Percentiles rank a stretch among this genome's conserved stretches.
Evolutionary conservation across 805 yeast species (phyloP).

Genomic region (Candida incommunis): DNA sequence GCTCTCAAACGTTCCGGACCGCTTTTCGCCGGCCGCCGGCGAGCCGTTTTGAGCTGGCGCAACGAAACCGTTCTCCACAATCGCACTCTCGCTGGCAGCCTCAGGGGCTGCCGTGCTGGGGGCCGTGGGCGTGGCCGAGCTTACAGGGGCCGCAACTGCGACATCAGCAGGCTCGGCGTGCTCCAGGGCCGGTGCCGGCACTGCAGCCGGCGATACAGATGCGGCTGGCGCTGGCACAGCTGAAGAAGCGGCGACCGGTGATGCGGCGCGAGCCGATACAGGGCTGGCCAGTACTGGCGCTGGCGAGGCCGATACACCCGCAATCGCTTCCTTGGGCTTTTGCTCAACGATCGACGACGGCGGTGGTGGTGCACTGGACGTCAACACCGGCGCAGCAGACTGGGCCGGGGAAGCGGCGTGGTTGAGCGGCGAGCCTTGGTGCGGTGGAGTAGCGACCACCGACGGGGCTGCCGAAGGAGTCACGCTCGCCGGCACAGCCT

Average conservation of each 20-base stretch:
- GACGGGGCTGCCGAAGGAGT: not conserved
- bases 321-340: not conserved
- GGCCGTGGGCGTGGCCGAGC: not conserved
- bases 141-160: constrained; percentile 1
- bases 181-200: constrained; percentile 6
- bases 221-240: constrained; percentile 4
- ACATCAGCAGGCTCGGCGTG: constrained; percentile 5
- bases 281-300: not conserved
- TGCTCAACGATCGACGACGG: not conserved
- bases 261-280: not conserved
- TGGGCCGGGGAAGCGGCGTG: not conserved
- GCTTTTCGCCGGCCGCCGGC: constrained; percentile 3
- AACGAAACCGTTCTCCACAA: not conserved
- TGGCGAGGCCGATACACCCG: not conserved
- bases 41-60: not conserved
- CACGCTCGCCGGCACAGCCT: not conserved
- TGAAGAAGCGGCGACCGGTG: not conserved
- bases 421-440: not conserved
- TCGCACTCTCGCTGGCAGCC: constrained; percentile 2
- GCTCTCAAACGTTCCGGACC: constrained; percentile 5
- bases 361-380: not conserved
- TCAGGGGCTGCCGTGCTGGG: constrained; percentile 2
- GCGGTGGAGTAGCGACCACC: not conserved
- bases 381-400: not conserved
- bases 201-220: constrained; percentile 2